Evolutionary conservation across 495 filamentous ascomycete genomes (phyloP), one percentile per base, ranked within the genome.

Genomic region (Xylaria bambusicola): DNA sequence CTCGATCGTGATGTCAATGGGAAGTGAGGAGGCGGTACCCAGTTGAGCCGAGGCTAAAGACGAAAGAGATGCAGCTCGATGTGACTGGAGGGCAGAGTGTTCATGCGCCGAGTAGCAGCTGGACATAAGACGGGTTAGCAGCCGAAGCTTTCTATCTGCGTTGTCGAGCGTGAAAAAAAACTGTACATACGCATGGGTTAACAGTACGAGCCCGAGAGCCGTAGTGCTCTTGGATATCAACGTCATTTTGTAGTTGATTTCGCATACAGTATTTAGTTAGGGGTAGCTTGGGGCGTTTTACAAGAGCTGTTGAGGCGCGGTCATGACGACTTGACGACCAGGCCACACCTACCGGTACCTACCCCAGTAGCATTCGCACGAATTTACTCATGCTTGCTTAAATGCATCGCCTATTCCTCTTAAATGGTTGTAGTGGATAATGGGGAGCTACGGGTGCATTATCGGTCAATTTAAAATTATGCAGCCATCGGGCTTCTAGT

Each of bases 31-130:
- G 23, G 56, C 33, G 6, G 52, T 13, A 21, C 55, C 40, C 20
- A 44, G 61, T 52, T 55, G 62, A 2, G 71, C 66, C 56, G 74
- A 66, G 38, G 75, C 66, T 8, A 80, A 67, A 23, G 82, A 80
- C 51, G 81, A 71, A 52, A 77, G 61, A 31, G 82, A 75, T 42
- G 82, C 71, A 52, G 81, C 75, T 53, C 73, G 73, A 63, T 79
- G 82, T 45, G 86, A 83, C 66, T 83, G 83, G 51, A 92, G 81
- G 13, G 86, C 78, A 40, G 89, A 86, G 71, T 93, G 88, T 73
- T 95, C 91, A 63, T 92, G 87, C 40, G 91, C 89, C 52, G 91
- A 95, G 74, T 93, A 95, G 71, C 88, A 90, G 49, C 90, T 93
- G 48, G 27, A 44, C 15, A n/a, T 13, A 17, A 36, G 20, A 17